Evolutionary conservation across 352 stramenopile species (phyloP).

Genomic region (Globisporangium camurandrum): DNA sequence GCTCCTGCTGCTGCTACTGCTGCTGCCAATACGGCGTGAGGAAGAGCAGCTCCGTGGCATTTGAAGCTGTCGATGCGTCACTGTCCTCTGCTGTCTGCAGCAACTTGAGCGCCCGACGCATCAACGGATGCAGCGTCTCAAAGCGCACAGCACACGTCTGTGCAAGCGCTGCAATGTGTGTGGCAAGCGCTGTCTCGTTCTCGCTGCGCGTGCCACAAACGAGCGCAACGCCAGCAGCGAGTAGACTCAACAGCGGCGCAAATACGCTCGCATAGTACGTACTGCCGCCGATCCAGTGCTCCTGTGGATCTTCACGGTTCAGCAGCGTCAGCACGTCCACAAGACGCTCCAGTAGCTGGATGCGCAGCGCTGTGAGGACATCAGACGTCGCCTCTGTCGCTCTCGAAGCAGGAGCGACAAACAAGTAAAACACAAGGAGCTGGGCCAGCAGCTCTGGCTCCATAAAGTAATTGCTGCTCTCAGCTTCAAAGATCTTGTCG

Average conservation of each 20-base stretch:
- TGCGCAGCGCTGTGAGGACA: constrained; percentile 14
- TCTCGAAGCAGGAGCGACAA: constrained; percentile 18
- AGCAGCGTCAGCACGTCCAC: constrained; percentile 9
- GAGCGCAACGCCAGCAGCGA: constrained; percentile 33
- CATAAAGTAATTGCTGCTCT: constrained; percentile 76
- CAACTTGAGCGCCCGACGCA: constrained; percentile 25
- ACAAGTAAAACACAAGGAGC: constrained; percentile 36
- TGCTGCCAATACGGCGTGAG: constrained; percentile 43
- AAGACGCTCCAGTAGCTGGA: constrained; percentile 24
- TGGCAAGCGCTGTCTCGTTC: constrained; percentile 8
- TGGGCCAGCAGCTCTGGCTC: constrained; percentile 57
- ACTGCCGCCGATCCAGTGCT: constrained; percentile 52
- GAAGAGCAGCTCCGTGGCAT: constrained; percentile 25
- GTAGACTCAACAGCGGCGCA: constrained; percentile 36
- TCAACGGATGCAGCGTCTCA: constrained; percentile 27
- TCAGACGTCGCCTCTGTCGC: not conserved
- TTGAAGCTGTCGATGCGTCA: not conserved
- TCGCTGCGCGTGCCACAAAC: constrained; percentile 13
- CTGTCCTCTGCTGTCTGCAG: constrained; percentile 15
- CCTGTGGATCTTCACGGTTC: constrained; percentile 4
- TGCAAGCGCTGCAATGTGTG: constrained; percentile 8
- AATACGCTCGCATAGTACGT: constrained; percentile 66
- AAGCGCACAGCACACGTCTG: constrained; percentile 14
- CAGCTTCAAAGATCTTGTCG: constrained; percentile 68
- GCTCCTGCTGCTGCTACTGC: no score